Percentiles rank a stretch among this genome's conserved stretches.
These are phyloP conservation scores for Oryza longistaminata DNA, from an alignment of 176 grass and related monocot genomes.

Conservation along the genomic window DNA sequence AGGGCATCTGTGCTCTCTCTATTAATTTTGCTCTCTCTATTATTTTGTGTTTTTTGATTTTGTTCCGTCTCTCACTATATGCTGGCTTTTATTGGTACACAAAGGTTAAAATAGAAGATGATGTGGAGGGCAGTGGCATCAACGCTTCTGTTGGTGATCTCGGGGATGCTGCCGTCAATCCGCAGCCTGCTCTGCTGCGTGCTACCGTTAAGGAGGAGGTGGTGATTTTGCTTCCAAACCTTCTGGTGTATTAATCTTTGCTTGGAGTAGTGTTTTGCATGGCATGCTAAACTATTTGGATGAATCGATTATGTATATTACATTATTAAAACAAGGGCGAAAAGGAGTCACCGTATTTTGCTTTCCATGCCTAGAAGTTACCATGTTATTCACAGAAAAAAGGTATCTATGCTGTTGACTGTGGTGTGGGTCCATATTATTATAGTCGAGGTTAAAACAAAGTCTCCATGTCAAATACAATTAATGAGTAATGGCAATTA, in stretches of 20 bases:
- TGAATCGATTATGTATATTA: not conserved
- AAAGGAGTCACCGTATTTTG: not conserved
- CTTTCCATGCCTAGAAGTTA: not conserved
- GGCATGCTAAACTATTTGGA: not conserved
- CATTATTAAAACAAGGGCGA: not conserved
- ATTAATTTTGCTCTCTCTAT: not conserved
- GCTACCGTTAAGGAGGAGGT: slow-evolving; percentile 42
- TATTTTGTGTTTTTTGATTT: not conserved
- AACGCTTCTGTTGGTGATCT: not conserved
- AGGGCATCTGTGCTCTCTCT: not conserved
- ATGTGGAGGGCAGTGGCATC: slow-evolving; percentile 9
- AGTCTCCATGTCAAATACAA: not conserved
- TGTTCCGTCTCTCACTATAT: not conserved
- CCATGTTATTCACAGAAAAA: not conserved
- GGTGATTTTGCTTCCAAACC: slow-evolving; percentile 13
- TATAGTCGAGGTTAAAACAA: not conserved
- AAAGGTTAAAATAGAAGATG: slow-evolving; percentile 81
- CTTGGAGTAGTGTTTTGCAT: not conserved
- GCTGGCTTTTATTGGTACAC: not conserved
- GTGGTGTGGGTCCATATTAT: not conserved
- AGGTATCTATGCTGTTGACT: not conserved
- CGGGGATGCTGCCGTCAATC: not conserved
- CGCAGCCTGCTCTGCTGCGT: not conserved
- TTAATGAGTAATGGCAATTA: not conserved
- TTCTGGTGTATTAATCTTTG: not conserved